A percentile compares a stretch with the other conserved stretches of the same genome.
These are phyloP conservation scores for Scheffersomyces segobiensis DNA, from an alignment of 1,139 yeast genomes.

Conservation along the genomic window DNA sequence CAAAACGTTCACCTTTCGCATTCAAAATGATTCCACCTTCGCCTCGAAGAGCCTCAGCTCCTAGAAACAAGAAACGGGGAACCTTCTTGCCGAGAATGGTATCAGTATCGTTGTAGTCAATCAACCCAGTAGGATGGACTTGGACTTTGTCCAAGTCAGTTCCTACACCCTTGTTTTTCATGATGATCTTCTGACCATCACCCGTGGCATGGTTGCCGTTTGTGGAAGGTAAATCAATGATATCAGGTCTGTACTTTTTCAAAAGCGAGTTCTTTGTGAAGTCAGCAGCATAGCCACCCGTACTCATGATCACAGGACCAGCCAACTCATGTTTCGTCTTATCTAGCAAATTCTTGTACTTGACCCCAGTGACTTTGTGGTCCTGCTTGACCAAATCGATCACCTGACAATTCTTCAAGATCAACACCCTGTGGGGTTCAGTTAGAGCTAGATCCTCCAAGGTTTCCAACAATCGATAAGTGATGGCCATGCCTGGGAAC, in stretches of 20 bases:
- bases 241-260: slow-evolving; percentile 60
- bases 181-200: slow-evolving; percentile 67
- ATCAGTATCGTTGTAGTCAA: slow-evolving; percentile 61
- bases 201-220: slow-evolving; percentile 78
- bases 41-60: slow-evolving; percentile 79
- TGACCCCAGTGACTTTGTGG: slow-evolving; percentile 46
- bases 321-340: slow-evolving; percentile 29
- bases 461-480: slow-evolving; percentile 58
- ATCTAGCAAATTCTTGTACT: slow-evolving; percentile 43
- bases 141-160: slow-evolving; percentile 78
- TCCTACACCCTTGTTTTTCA: slow-evolving; percentile 59
- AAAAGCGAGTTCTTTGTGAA: slow-evolving; percentile 54
- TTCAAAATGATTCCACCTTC: slow-evolving; percentile 74
- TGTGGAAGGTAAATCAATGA: slow-evolving; percentile 65
- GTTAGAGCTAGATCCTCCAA: slow-evolving; percentile 50
- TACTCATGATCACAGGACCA: slow-evolving; percentile 71
- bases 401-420: slow-evolving; percentile 57
- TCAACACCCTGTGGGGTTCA: slow-evolving; percentile 52
- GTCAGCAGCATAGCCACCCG: slow-evolving; percentile 77
- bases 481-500: slow-evolving; percentile 77
- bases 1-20: slow-evolving; percentile 64
- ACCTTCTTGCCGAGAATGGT: slow-evolving; percentile 38
- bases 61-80: slow-evolving; percentile 62
- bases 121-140: slow-evolving; percentile 81
- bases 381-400: slow-evolving; percentile 47